These are phyloP conservation scores for Fusarium chlamydosporum DNA, from an alignment of 2,329 filamentous ascomycete species.

Conservation along the genomic window DNA sequence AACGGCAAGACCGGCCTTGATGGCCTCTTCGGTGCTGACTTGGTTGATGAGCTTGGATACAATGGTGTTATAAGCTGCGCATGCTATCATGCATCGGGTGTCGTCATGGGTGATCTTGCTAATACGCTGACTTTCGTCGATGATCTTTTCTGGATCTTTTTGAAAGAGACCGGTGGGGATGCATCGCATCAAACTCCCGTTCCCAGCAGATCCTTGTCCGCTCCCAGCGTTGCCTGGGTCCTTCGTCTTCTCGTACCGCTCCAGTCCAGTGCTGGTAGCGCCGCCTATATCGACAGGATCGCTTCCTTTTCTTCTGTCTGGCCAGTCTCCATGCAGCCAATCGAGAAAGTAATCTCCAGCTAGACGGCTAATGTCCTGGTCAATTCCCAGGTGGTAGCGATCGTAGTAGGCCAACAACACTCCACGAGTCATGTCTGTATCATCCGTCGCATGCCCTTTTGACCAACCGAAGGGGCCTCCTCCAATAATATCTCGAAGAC, in stretches of 20 bases:
- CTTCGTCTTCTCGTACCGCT: constrained; percentile 45
- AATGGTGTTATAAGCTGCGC: constrained; percentile 59
- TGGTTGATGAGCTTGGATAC: constrained; percentile 54
- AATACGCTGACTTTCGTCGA: constrained; percentile 55
- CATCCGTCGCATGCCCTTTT: constrained; percentile 62
- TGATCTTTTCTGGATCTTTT: constrained; percentile 43
- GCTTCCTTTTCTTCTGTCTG: constrained; percentile 53
- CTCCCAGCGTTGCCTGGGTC: constrained; percentile 53
- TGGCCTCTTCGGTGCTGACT: constrained; percentile 45
- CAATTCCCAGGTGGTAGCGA: constrained; percentile 1
- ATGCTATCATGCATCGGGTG: constrained; percentile 54
- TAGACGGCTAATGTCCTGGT: constrained; percentile 51
- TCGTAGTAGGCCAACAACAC: constrained; percentile 61
- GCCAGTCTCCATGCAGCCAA: constrained; percentile 62
- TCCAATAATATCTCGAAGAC: constrained; percentile 60
- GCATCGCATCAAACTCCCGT: constrained; percentile 65
- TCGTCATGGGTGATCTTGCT: constrained; percentile 60
- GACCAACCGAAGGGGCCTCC: constrained; percentile 62
- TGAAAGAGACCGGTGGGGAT: constrained; percentile 61
- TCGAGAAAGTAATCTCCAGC: constrained; percentile 59
- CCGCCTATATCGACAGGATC: constrained; percentile 58
- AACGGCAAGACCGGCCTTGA: constrained; percentile 47
- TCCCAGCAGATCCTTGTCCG: constrained; percentile 58
- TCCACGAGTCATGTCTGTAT: constrained; percentile 63
- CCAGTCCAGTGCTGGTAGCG: constrained; percentile 57